These are phyloP conservation scores for Cornus suecica DNA, from an alignment of 148 eudicot species.

Conservation along the genomic window DNA sequence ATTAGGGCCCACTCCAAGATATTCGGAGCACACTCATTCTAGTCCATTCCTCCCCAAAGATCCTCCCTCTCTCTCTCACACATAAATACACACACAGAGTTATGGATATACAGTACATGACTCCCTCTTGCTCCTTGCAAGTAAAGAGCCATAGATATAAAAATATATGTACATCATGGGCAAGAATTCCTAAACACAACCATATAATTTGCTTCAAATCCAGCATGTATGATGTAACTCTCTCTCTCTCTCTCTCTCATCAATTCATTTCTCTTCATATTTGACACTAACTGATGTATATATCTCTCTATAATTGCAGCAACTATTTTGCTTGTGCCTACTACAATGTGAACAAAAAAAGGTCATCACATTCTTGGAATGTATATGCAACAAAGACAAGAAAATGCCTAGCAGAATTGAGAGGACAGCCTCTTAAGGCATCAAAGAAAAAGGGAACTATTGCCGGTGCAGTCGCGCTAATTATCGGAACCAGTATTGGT, in stretches of 20 bases:
- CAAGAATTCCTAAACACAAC: constrained; percentile 15
- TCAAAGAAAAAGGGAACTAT: constrained; percentile 35
- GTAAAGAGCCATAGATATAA: constrained; percentile 9
- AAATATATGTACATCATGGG: constrained; percentile 9
- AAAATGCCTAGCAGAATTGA: constrained; percentile 11
- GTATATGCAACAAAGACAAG: constrained; percentile 13
- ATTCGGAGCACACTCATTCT: neutral
- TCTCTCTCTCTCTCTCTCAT: constrained; percentile 8
- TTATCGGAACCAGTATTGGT: constrained; percentile 50
- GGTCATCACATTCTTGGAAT: constrained; percentile 11
- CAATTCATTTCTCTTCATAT: neutral
- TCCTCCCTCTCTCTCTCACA: neutral
- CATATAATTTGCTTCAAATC: constrained; percentile 7
- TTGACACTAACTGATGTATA: neutral
- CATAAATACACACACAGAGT: constrained; percentile 7
- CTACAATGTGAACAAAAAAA: constrained; percentile 15
- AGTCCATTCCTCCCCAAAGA: neutral
- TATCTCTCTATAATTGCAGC: constrained; percentile 3
- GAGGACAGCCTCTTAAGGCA: constrained; percentile 10
- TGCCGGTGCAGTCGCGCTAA: constrained; percentile 49
- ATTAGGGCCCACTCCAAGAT: constrained; percentile 11
- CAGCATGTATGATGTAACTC: constrained; percentile 20
- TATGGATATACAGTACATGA: constrained; percentile 18
- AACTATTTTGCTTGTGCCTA: neutral
- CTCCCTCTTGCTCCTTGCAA: constrained; percentile 15